Percentiles rank a stretch among this genome's conserved stretches.
Evolutionary conservation across 208 protist species (phyloP).

Genomic region (Trichomonas gallinae): DNA sequence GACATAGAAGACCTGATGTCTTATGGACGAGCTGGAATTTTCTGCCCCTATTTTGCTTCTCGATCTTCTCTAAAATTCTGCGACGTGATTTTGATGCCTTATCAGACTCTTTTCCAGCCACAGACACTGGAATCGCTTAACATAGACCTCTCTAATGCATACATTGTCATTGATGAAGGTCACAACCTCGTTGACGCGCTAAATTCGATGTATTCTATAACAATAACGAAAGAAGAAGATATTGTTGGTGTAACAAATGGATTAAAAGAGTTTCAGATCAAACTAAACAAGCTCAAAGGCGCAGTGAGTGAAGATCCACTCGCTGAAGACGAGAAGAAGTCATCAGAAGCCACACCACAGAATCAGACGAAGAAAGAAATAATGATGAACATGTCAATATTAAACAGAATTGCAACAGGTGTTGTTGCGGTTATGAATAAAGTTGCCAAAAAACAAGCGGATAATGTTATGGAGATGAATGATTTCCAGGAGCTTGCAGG

Average conservation of each 20-base stretch:
- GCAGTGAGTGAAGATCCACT: background rate
- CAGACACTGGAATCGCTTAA: background rate
- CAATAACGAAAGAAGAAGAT: background rate
- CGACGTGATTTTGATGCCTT: background rate
- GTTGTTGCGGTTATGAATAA: background rate
- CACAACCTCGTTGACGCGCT: background rate
- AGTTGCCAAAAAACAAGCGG: background rate
- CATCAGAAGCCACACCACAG: background rate
- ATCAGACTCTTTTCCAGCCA: background rate
- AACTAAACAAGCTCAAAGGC: background rate
- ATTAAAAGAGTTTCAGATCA: background rate
- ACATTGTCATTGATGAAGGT: constrained; percentile 14
- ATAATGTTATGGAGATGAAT: background rate
- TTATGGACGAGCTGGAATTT: background rate
- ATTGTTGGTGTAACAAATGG: background rate
- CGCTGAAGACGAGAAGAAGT: background rate
- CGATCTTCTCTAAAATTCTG: background rate
- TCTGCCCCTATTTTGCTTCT: background rate
- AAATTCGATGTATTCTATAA: background rate
- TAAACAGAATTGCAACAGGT: background rate
- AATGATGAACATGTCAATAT: too few relatives aligned
- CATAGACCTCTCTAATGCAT: background rate
- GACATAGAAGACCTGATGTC: background rate
- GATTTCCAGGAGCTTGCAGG: background rate
- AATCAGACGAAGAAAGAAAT: background rate